Evolutionary conservation across 1,139 yeast genomes (phyloP).

Genomic region (Nadsonia commutata): DNA sequence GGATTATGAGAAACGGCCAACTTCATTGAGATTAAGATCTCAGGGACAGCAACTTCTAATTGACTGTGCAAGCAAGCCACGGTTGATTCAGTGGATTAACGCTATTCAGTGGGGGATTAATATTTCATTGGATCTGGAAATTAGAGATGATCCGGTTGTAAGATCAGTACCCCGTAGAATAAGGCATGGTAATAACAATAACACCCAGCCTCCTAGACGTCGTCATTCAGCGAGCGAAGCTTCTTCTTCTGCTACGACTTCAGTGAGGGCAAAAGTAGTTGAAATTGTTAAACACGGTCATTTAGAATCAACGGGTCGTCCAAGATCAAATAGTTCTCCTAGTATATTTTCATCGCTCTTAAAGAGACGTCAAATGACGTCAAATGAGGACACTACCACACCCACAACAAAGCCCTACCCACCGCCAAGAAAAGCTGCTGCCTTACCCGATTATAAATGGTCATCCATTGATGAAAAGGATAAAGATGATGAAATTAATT

Average conservation of each 20-base stretch:
- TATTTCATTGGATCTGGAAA: conserved; percentile 27
- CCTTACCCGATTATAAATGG: too few relatives aligned
- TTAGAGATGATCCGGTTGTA: conserved; percentile 22
- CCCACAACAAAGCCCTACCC: neutral
- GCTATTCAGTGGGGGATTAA: conserved; percentile 27
- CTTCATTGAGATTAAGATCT: conserved; percentile 45
- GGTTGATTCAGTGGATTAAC: conserved; percentile 49
- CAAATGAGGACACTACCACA: too few relatives aligned
- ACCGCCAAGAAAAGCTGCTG: neutral
- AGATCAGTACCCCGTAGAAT: conserved; percentile 21
- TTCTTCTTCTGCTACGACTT: too few relatives aligned
- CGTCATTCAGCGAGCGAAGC: too few relatives aligned
- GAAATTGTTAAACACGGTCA: too few relatives aligned
- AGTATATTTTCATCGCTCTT: too few relatives aligned
- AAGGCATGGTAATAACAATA: neutral
- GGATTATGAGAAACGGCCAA: conserved; percentile 49
- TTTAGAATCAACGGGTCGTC: too few relatives aligned
- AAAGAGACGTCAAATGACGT: too few relatives aligned
- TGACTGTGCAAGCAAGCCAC: conserved; percentile 34
- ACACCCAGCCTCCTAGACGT: neutral
- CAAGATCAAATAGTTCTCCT: too few relatives aligned
- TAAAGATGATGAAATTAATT: neutral
- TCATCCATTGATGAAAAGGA: too few relatives aligned
- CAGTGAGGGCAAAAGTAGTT: too few relatives aligned
- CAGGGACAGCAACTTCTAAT: conserved; percentile 56